Percentiles rank a stretch among this genome's conserved stretches.
Evolutionary conservation across 306 rosid species (phyloP).

Genomic region (Pterocarpus macrocarpus): DNA sequence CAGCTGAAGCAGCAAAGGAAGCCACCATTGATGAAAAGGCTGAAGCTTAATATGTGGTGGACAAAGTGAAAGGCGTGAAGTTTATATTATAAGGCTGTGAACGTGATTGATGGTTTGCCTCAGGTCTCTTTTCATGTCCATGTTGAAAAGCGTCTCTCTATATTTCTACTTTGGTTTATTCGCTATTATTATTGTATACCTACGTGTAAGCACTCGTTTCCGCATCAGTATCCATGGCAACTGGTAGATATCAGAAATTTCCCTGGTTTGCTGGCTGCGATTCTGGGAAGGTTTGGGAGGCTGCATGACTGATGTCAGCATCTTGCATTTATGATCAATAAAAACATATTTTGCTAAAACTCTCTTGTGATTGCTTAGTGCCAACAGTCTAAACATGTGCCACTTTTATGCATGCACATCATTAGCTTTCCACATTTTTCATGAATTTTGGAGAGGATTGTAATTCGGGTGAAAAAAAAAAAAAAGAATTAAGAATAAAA

Average conservation of each 20-base stretch:
- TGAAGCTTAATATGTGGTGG: slow-evolving; percentile 47
- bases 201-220: slow-evolving; percentile 33
- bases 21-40: slow-evolving; percentile 44
- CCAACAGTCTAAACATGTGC: too few relatives aligned
- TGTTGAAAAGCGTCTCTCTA: slow-evolving; percentile 41
- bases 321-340: too few relatives aligned
- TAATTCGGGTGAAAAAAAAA: too few relatives aligned
- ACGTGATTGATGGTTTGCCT: background rate
- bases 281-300: background rate
- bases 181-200: background rate
- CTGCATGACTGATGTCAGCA: too few relatives aligned
- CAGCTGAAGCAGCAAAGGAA: slow-evolving; percentile 37
- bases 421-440: too few relatives aligned
- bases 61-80: background rate
- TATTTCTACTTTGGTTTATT: background rate
- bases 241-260: background rate
- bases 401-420: too few relatives aligned
- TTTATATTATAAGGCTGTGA: background rate
- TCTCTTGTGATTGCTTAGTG: too few relatives aligned
- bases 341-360: too few relatives aligned
- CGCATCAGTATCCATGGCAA: slow-evolving; percentile 6
- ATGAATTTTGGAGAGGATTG: too few relatives aligned
- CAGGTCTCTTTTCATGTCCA: slow-evolving; percentile 44
- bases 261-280: too few relatives aligned
- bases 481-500: too few relatives aligned